These are phyloP conservation scores for Boletus sensibilis DNA, from an alignment of 768 basidiomycete species.

Conservation along the genomic window DNA sequence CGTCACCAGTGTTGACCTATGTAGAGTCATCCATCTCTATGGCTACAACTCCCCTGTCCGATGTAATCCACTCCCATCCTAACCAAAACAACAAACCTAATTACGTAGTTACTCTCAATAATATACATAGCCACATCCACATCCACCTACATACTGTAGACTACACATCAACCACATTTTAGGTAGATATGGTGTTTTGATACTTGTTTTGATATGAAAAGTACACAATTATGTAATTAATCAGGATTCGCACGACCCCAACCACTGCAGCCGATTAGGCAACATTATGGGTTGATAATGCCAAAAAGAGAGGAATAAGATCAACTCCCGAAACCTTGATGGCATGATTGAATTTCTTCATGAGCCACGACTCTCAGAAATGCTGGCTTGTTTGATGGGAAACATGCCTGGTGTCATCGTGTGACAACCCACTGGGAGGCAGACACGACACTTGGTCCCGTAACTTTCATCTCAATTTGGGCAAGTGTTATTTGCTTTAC, in stretches of 20 bases:
- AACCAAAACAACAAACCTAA: neutral
- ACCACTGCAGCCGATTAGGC: neutral
- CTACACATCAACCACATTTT: neutral
- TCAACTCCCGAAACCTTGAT: neutral
- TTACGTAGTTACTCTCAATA: neutral
- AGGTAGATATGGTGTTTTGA: neutral
- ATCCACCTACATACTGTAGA: neutral
- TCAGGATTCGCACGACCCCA: neutral
- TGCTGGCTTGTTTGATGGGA: neutral
- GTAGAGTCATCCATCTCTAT: neutral
- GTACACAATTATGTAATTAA: neutral
- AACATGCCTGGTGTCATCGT: neutral
- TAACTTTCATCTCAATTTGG: neutral
- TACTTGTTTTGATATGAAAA: too few relatives aligned
- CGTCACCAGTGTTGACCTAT: neutral
- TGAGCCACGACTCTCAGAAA: neutral
- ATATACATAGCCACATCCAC: neutral
- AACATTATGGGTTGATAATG: neutral
- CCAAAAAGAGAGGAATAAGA: neutral
- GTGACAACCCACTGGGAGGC: too few relatives aligned
- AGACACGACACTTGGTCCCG: neutral
- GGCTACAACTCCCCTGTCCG: neutral
- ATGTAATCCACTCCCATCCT: too few relatives aligned
- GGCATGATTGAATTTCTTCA: neutral
- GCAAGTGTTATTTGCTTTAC: neutral